Conservation (phyloP, 305 asterid species). For the Fraxinus angustifolia region DNA sequence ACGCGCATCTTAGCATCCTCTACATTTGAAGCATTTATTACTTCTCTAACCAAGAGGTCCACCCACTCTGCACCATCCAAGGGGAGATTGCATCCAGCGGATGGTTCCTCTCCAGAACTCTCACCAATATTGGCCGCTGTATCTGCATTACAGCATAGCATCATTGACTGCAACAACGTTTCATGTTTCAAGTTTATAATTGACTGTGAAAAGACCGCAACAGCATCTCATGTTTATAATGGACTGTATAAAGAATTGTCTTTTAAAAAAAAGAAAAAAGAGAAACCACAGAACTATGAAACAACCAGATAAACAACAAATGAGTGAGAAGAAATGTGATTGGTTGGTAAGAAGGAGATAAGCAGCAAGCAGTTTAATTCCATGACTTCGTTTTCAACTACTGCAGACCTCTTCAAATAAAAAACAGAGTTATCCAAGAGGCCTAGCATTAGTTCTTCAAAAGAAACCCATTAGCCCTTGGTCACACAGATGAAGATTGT, state of each 20-base stretch:
- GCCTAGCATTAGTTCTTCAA: neutral
- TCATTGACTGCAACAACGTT: neutral
- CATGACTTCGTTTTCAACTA: neutral
- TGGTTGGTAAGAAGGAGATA: neutral
- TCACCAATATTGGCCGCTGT: constrained; percentile 37
- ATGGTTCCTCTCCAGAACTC: constrained; percentile 38
- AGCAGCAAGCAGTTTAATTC: constrained; percentile 3
- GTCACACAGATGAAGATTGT: neutral
- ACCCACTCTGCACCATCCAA: constrained; percentile 80
- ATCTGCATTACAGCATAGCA: constrained; percentile 26
- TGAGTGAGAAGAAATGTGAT: neutral
- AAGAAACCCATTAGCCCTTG: neutral
- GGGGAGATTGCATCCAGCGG: constrained; percentile 44
- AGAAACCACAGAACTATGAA: neutral
- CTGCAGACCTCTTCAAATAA: neutral
- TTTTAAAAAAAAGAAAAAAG: neutral
- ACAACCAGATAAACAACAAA: constrained; percentile 1
- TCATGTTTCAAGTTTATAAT: neutral
- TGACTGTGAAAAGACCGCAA: neutral
- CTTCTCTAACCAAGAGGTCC: constrained; percentile 84
- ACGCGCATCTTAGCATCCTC: constrained; percentile 91
- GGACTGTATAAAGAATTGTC: neutral
- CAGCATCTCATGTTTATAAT: neutral
- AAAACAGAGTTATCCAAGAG: constrained; percentile 2
- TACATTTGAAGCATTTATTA: constrained; percentile 59